These are phyloP conservation scores for Teratosphaeria viscida DNA, from an alignment of 2,329 filamentous ascomycete genomes.

Conservation along the genomic window DNA sequence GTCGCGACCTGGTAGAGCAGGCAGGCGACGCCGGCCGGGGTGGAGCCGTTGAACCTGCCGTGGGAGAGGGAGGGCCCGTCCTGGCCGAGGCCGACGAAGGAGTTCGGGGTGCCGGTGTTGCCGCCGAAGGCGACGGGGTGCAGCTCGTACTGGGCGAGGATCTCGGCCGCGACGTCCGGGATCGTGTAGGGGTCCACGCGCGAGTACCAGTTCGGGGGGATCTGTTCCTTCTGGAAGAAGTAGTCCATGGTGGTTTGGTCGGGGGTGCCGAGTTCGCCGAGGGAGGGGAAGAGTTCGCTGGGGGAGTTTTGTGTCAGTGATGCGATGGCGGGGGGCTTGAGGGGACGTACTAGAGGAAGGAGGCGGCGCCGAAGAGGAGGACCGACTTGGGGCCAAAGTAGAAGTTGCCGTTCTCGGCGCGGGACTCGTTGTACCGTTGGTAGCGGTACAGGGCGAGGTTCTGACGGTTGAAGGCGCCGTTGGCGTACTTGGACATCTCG, in stretches of 20 bases:
- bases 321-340: slow-evolving; percentile 10
- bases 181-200: slow-evolving; percentile 13
- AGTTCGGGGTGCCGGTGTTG: slow-evolving; percentile 31
- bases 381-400: slow-evolving; percentile 28
- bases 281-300: slow-evolving; percentile 5
- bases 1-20: slow-evolving; percentile 33
- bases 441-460: slow-evolving; percentile 24
- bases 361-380: slow-evolving; percentile 28
- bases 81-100: slow-evolving; percentile 24
- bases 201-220: slow-evolving; percentile 23
- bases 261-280: slow-evolving; percentile 1
- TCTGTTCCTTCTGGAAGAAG: slow-evolving; percentile 22
- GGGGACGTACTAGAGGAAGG: slow-evolving; percentile 30
- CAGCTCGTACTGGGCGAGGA: slow-evolving; percentile 24
- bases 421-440: slow-evolving; percentile 29
- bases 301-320: background rate
- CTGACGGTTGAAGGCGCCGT: slow-evolving; percentile 27
- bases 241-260: slow-evolving; percentile 18
- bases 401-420: slow-evolving; percentile 27
- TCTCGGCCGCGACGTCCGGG: slow-evolving; percentile 21
- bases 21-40: slow-evolving; percentile 24
- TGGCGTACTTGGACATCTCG: slow-evolving; percentile 24
- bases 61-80: slow-evolving; percentile 27
- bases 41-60: slow-evolving; percentile 24
- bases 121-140: slow-evolving; percentile 33